These are phyloP conservation scores for Candida easanensis DNA, from an alignment of 805 yeast genomes.

Conservation along the genomic window DNA sequence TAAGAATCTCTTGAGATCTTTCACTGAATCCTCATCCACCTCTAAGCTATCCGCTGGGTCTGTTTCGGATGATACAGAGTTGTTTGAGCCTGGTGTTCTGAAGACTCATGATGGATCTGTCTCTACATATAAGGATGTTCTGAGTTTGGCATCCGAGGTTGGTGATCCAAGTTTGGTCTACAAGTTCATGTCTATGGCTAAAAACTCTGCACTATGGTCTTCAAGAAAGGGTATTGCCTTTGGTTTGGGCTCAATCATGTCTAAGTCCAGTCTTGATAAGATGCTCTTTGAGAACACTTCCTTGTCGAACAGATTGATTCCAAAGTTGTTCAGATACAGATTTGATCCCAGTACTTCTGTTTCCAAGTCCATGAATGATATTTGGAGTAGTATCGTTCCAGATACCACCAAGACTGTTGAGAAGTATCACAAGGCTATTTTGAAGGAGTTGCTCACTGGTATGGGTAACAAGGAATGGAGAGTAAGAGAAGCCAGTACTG, in stretches of 20 bases:
- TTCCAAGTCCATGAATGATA: conserved; percentile 78
- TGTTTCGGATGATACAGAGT: conserved; percentile 72
- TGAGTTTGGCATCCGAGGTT: conserved; percentile 86
- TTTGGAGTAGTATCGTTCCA: conserved; percentile 72
- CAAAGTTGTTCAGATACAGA: conserved; percentile 78
- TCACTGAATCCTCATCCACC: conserved; percentile 61
- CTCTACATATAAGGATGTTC: conserved; percentile 86
- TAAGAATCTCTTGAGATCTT: conserved; percentile 67
- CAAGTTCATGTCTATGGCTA: conserved; percentile 89
- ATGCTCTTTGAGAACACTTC: conserved; percentile 51
- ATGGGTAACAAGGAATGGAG: conserved; percentile 91
- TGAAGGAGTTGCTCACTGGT: conserved; percentile 59
- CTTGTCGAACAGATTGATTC: conserved; percentile 62
- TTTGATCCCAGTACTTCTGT: conserved; percentile 82
- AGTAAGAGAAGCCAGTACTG: conserved; percentile 81
- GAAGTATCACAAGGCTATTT: conserved; percentile 53
- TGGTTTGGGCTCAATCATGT: conserved; percentile 82
- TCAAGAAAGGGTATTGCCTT: conserved; percentile 92
- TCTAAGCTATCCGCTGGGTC: conserved; percentile 56
- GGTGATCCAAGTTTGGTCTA: conserved; percentile 95
- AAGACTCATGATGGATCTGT: conserved; percentile 83
- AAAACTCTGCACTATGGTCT: conserved; percentile 85
- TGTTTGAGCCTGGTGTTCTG: conserved; percentile 80
- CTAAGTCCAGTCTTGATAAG: conserved; percentile 70
- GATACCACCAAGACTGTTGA: conserved; percentile 53